Evolutionary conservation across 306 rosid genomes (phyloP).

Genomic region (Carpinus viminea): DNA sequence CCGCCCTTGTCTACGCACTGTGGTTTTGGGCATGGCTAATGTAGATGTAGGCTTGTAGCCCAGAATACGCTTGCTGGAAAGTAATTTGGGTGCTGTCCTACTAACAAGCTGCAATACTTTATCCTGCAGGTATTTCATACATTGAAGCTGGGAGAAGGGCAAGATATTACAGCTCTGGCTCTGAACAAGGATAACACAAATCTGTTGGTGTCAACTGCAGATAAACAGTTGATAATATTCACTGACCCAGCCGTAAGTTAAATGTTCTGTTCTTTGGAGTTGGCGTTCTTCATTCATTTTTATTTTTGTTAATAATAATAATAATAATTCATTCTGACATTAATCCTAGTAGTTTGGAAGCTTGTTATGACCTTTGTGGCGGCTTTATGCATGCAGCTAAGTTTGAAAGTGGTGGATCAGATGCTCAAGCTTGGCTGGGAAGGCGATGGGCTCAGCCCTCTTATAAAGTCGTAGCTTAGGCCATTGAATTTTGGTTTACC

Average conservation of each 20-base stretch:
- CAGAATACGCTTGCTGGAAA: slow-evolving; percentile 4
- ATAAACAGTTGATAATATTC: slow-evolving; percentile 78
- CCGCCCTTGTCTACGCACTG: background rate
- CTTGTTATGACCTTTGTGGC: slow-evolving; percentile 30
- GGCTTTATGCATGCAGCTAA: slow-evolving; percentile 66
- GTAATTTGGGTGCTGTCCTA: slow-evolving; percentile 7
- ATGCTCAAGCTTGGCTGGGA: slow-evolving; percentile 99
- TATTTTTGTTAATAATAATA: background rate
- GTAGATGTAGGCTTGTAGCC: slow-evolving; percentile 6
- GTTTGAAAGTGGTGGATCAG: slow-evolving; percentile 96
- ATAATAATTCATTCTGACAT: background rate
- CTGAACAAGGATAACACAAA: slow-evolving; percentile 82
- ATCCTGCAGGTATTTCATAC: slow-evolving; percentile 72
- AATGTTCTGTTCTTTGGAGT: slow-evolving; percentile 9
- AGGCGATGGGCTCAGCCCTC: slow-evolving; percentile 75
- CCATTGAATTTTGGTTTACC: slow-evolving; percentile 2
- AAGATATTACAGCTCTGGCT: slow-evolving; percentile 88
- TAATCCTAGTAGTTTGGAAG: background rate
- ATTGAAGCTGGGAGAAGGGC: slow-evolving; percentile 67
- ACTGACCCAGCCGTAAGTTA: slow-evolving; percentile 91
- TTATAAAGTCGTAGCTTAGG: slow-evolving; percentile 65
- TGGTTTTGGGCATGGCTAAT: background rate
- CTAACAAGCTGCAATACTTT: slow-evolving; percentile 16
- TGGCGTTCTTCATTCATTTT: background rate
- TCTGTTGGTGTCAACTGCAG: slow-evolving; percentile 88